These are phyloP conservation scores for Rhododendron simsii DNA, from an alignment of 148 eudicot species.

Conservation along the genomic window DNA sequence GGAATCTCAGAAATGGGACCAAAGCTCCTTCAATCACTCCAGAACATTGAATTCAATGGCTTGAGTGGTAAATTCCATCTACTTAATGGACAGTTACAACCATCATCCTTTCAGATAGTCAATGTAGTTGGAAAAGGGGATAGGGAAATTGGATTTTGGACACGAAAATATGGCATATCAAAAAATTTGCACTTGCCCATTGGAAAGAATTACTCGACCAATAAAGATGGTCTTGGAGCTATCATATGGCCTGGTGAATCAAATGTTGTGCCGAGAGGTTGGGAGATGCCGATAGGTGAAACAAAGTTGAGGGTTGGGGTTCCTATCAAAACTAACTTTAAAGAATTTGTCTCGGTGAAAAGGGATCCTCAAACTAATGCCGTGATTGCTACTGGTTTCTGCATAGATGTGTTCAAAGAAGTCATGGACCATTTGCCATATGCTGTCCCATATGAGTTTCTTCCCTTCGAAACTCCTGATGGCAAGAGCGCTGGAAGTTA, in stretches of 20 bases:
- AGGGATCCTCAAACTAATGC: conserved; percentile 12
- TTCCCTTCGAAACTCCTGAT: conserved; percentile 24
- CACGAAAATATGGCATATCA: conserved; percentile 34
- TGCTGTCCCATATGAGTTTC: conserved; percentile 22
- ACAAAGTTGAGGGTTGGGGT: conserved; percentile 39
- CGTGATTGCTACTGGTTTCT: conserved; percentile 33
- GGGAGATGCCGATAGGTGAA: conserved; percentile 44
- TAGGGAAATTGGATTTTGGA: conserved; percentile 55
- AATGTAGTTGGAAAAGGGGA: too few relatives aligned
- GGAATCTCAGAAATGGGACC: too few relatives aligned
- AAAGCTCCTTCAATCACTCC: too few relatives aligned
- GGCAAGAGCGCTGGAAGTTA: conserved; percentile 18
- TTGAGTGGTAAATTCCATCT: too few relatives aligned
- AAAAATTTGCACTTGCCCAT: background rate
- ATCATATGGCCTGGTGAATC: conserved; percentile 63
- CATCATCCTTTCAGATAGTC: too few relatives aligned
- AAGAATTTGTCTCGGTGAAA: conserved; percentile 34
- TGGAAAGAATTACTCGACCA: conserved; percentile 10
- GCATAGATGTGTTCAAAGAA: conserved; percentile 44
- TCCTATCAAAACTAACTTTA: conserved; percentile 24
- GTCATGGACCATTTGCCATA: conserved; percentile 33
- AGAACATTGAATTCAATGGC: too few relatives aligned
- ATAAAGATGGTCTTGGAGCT: conserved; percentile 25
- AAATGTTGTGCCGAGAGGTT: conserved; percentile 39
- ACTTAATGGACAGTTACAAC: too few relatives aligned